phyloP scores from a whole-genome alignment of 1,284 basidiomycete species.

The Anthracocystis setariae region DNA sequence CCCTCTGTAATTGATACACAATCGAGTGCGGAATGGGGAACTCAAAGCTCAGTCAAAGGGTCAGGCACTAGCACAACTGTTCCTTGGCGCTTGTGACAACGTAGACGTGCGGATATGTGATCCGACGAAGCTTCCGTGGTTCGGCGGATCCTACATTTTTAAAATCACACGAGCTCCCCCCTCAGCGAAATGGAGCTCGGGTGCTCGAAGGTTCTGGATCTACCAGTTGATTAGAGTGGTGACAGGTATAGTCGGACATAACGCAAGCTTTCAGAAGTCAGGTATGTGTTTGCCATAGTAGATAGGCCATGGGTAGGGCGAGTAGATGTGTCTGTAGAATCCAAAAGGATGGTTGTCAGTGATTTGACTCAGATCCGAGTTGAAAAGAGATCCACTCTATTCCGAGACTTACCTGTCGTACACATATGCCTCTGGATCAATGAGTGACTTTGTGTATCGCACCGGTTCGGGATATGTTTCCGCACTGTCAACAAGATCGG shows the following conservation, averaged over 20 bases:
- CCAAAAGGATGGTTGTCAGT: slow-evolving; percentile 6
- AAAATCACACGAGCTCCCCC: too few relatives aligned
- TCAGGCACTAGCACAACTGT: too few relatives aligned
- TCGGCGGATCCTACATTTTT: too few relatives aligned
- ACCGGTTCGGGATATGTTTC: slow-evolving; percentile 42
- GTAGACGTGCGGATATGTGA: too few relatives aligned
- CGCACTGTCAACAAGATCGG: slow-evolving; percentile 5
- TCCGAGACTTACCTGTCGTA: slow-evolving; percentile 47
- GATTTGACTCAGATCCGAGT: background rate
- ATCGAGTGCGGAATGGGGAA: too few relatives aligned
- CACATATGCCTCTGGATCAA: slow-evolving; percentile 39
- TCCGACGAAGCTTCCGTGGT: too few relatives aligned
- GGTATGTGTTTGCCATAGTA: slow-evolving; percentile 35
- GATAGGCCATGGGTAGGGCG: slow-evolving; percentile 52
- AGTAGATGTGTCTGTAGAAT: slow-evolving; percentile 41
- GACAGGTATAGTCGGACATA: background rate
- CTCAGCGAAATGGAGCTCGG: too few relatives aligned
- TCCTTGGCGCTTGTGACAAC: too few relatives aligned
- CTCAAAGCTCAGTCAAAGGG: too few relatives aligned
- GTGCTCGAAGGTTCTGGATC: background rate
- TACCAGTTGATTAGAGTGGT: background rate
- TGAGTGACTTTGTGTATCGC: slow-evolving; percentile 43
- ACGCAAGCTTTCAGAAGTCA: slow-evolving; percentile 17
- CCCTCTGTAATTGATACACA: too few relatives aligned
- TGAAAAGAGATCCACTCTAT: too few relatives aligned